Evolutionary conservation across 345 rosid species (phyloP).

Genomic region (Angophora floribunda): DNA sequence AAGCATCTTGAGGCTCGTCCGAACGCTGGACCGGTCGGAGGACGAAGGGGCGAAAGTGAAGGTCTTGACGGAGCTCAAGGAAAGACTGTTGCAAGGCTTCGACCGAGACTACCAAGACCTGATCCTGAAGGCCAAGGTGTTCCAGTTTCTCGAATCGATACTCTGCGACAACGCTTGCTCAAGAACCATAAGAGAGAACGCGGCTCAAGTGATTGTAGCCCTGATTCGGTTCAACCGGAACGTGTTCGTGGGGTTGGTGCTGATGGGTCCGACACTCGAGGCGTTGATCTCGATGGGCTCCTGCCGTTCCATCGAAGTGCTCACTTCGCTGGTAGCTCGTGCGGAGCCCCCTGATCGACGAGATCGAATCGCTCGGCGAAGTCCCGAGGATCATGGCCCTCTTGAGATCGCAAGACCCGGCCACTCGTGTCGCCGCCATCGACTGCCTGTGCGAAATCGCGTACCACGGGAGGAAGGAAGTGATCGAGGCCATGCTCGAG

Average conservation of each 20-base stretch:
- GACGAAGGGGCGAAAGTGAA: conserved; percentile 15
- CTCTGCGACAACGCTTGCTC: conserved; percentile 20
- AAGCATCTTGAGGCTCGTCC: conserved; percentile 13
- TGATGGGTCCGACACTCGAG: conserved; percentile 37
- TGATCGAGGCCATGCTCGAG: conserved; percentile 27
- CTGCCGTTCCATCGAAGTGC: conserved; percentile 19
- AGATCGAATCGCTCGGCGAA: conserved; percentile 28
- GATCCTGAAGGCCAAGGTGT: conserved; percentile 32
- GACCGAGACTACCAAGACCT: conserved; percentile 40
- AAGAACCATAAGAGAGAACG: conserved; percentile 13
- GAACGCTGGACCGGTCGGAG: conserved; percentile 10
- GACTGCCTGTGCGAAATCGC: conserved; percentile 39
- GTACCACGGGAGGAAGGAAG: conserved; percentile 40
- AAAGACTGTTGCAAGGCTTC: conserved; percentile 32
- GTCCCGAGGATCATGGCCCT: conserved; percentile 25
- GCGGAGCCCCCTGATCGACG: conserved; percentile 40
- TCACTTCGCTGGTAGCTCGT: conserved; percentile 26
- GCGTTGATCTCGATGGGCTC: conserved; percentile 33
- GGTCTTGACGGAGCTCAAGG: conserved; percentile 24
- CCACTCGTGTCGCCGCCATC: conserved; percentile 6
- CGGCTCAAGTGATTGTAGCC: conserved; percentile 16
- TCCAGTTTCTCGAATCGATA: conserved; percentile 21
- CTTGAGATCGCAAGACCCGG: conserved; percentile 9
- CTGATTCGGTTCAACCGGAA: conserved; percentile 41
- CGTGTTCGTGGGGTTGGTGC: conserved; percentile 49